Conservation (phyloP, 768 basidiomycete genomes). For the Termitomyces sp. region DNA sequence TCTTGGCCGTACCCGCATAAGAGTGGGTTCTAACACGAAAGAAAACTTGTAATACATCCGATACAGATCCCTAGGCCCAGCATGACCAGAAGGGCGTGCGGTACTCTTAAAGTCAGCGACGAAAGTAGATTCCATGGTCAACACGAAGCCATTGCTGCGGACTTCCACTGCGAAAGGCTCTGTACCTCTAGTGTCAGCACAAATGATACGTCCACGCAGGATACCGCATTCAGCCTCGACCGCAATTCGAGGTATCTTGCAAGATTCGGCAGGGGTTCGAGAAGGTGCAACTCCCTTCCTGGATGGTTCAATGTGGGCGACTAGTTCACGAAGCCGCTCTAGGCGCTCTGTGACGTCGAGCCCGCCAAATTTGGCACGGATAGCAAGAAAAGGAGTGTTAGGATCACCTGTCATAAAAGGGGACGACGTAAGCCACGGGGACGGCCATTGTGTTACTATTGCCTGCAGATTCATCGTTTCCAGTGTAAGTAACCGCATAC, state of each 20-base stretch:
- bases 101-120: slow-evolving; percentile 19
- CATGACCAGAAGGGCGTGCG: slow-evolving; percentile 23
- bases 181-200: slow-evolving; percentile 32
- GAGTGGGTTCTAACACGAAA: slow-evolving; percentile 44
- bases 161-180: slow-evolving; percentile 51
- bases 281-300: slow-evolving; percentile 7
- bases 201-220: slow-evolving; percentile 46
- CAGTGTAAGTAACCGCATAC: slow-evolving; percentile 38
- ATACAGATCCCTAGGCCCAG: slow-evolving; percentile 37
- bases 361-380: slow-evolving; percentile 37
- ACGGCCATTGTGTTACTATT: slow-evolving; percentile 57
- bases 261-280: slow-evolving; percentile 20
- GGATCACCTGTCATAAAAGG: slow-evolving; percentile 53
- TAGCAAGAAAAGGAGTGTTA: slow-evolving; percentile 50
- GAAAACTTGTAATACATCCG: slow-evolving; percentile 38
- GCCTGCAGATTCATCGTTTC: slow-evolving; percentile 33
- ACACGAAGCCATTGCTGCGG: slow-evolving; percentile 46
- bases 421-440: slow-evolving; percentile 44
- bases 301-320: slow-evolving; percentile 13
- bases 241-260: slow-evolving; percentile 42
- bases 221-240: slow-evolving; percentile 46
- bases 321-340: slow-evolving; percentile 42
- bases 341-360: slow-evolving; percentile 50
- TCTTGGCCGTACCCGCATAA: slow-evolving; percentile 45
- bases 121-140: slow-evolving; percentile 40